phyloP scores from a whole-genome alignment of 2,329 filamentous ascomycete genomes.

The Monosporascus sp. region DNA sequence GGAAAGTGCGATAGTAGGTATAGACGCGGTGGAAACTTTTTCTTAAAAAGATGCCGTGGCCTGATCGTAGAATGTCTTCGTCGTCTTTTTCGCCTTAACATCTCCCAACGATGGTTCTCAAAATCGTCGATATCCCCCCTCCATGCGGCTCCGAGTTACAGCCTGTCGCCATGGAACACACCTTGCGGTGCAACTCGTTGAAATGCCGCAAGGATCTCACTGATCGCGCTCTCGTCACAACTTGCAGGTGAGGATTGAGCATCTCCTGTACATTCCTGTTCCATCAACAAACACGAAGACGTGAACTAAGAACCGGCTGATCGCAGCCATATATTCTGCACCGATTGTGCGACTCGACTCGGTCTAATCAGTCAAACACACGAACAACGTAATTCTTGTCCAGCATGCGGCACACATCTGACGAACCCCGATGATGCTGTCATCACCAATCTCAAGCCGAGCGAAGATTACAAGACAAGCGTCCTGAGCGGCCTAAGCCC shows the following conservation, averaged over 20 bases:
- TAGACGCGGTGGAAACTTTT: too few relatives aligned
- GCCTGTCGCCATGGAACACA: conserved; percentile 58
- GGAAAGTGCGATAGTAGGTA: background rate
- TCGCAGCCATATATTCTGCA: conserved; percentile 77
- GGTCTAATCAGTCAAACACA: conserved; percentile 54
- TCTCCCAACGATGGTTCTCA: background rate
- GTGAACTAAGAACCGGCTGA: background rate
- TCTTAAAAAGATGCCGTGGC: too few relatives aligned
- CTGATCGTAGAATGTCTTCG: background rate
- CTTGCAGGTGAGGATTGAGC: conserved; percentile 61
- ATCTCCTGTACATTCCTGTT: background rate
- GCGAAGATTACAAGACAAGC: conserved; percentile 86
- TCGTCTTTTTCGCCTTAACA: background rate
- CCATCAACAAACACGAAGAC: conserved; percentile 7
- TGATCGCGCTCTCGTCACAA: conserved; percentile 76
- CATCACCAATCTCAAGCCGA: conserved; percentile 65
- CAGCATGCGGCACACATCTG: conserved; percentile 67
- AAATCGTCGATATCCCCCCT: background rate
- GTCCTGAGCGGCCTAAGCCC: conserved; percentile 79
- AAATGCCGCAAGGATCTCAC: conserved; percentile 67
- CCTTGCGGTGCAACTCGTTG: conserved; percentile 72
- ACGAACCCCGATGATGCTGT: conserved; percentile 70
- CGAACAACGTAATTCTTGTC: conserved; percentile 55
- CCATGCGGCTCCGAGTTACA: background rate
- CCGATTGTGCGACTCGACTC: conserved; percentile 61